Evolutionary conservation across 192 early-diverging fungal genomes (phyloP).

Genomic region (Umbelopsis sp.): DNA sequence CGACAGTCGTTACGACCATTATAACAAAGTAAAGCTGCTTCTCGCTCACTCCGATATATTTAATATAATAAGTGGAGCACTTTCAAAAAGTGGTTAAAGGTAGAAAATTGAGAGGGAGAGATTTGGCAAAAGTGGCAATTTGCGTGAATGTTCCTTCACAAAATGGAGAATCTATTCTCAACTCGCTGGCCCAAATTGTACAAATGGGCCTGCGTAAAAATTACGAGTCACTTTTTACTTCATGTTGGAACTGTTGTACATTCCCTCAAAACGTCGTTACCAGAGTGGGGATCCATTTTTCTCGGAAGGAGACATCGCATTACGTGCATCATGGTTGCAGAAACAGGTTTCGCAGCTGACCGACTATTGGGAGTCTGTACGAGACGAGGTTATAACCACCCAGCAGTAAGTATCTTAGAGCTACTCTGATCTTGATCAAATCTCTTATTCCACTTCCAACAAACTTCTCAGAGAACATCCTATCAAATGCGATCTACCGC

Average conservation of each 20-base stretch:
- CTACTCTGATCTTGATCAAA: not conserved
- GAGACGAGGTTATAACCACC: constrained; percentile 2
- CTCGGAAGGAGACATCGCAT: constrained; percentile 31
- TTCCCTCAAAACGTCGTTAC: constrained; percentile 30
- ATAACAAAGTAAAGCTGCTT: not conserved
- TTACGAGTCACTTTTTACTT: not conserved
- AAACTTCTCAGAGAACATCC: not conserved
- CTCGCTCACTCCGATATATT: not conserved
- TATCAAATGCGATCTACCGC: constrained; percentile 26
- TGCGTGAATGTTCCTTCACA: too few relatives aligned
- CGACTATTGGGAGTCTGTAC: constrained; percentile 2
- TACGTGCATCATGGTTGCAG: constrained; percentile 30
- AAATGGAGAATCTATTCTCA: not conserved
- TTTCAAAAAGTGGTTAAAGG: not conserved
- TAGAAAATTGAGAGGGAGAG: not conserved
- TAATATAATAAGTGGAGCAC: not conserved
- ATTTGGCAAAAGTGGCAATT: too few relatives aligned
- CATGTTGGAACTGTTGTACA: constrained; percentile 19
- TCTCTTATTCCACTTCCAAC: not conserved
- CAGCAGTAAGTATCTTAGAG: not conserved
- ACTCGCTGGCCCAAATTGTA: too few relatives aligned
- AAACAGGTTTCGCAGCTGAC: constrained; percentile 15
- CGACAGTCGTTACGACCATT: constrained; percentile 8
- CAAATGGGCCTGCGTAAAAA: not conserved
- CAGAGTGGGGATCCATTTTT: constrained; percentile 28